Evolutionary conservation across 352 stramenopile species (phyloP).

Genomic region (Pilasporangium apinafurcum): DNA sequence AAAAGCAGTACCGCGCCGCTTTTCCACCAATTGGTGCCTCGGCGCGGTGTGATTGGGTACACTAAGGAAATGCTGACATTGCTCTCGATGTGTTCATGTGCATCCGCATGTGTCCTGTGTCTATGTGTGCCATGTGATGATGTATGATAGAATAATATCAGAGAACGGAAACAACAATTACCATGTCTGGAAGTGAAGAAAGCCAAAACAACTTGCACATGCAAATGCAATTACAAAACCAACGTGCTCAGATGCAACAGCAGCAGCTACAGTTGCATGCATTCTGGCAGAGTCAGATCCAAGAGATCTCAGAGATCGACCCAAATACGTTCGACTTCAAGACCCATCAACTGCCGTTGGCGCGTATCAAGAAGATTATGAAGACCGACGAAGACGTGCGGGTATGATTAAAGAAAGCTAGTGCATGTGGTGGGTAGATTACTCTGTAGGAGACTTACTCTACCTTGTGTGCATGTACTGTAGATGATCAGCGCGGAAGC

Average conservation of each 20-base stretch:
- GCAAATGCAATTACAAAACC: slow-evolving; percentile 82
- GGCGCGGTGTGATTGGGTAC: slow-evolving; percentile 25
- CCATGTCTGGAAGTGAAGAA: slow-evolving; percentile 61
- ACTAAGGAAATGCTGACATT: background rate
- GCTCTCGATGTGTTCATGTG: no score
- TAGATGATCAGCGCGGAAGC: slow-evolving; percentile 93
- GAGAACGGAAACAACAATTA: background rate
- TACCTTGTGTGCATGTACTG: background rate
- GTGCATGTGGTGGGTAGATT: no score
- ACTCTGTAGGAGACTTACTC: no score
- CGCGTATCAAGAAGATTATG: slow-evolving; percentile 96
- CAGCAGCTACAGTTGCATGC: slow-evolving; percentile 79
- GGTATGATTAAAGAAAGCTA: no score
- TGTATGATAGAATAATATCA: no score
- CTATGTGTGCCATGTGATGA: background rate
- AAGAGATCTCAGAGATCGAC: slow-evolving; percentile 86
- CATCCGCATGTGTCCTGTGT: background rate
- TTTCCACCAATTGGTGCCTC: slow-evolving; percentile 72
- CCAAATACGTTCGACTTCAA: slow-evolving; percentile 84
- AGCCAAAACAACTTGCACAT: slow-evolving; percentile 74
- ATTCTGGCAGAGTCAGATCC: slow-evolving; percentile 87
- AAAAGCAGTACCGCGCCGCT: slow-evolving; percentile 26
- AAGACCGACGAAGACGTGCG: slow-evolving; percentile 92
- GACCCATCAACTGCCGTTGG: slow-evolving; percentile 87
- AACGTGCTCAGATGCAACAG: slow-evolving; percentile 85